Conservation (phyloP, 2,329 filamentous ascomycete genomes). For the Fusarium irregulare region DNA sequence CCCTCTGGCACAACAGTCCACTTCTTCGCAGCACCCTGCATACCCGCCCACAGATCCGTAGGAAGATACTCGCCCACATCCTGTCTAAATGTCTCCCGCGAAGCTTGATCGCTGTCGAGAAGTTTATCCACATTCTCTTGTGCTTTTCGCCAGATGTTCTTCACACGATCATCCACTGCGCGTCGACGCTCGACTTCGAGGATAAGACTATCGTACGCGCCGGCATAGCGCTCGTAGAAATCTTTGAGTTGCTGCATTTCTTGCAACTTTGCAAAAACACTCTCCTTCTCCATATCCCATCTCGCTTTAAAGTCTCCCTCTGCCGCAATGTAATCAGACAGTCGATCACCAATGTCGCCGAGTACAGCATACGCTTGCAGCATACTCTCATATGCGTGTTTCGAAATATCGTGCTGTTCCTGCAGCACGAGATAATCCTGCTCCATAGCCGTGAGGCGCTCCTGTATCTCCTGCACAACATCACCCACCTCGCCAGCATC, state of each 20-base stretch:
- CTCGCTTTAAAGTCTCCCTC: constrained; percentile 71
- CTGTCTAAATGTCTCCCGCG: constrained; percentile 81
- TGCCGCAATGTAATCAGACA: constrained; percentile 73
- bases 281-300: constrained; percentile 80
- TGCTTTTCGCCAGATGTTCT: constrained; percentile 80
- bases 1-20: constrained; percentile 60
- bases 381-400: constrained; percentile 66
- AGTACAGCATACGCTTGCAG: constrained; percentile 73
- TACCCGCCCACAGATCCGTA: constrained; percentile 85
- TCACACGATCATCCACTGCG: constrained; percentile 77
- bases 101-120: constrained; percentile 75
- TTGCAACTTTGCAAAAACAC: constrained; percentile 74
- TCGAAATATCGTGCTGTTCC: constrained; percentile 66
- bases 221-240: constrained; percentile 90
- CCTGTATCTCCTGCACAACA: constrained; percentile 76
- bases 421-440: constrained; percentile 72
- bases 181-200: constrained; percentile 84
- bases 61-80: constrained; percentile 90
- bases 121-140: constrained; percentile 80
- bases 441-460: constrained; percentile 82
- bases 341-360: constrained; percentile 72
- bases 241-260: constrained; percentile 81
- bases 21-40: constrained; percentile 68
- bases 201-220: constrained; percentile 85
- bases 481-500: constrained; percentile 76